phyloP scores from a whole-genome alignment of 2,329 filamentous ascomycete genomes.

The Chaetomiaceae sp. region DNA sequence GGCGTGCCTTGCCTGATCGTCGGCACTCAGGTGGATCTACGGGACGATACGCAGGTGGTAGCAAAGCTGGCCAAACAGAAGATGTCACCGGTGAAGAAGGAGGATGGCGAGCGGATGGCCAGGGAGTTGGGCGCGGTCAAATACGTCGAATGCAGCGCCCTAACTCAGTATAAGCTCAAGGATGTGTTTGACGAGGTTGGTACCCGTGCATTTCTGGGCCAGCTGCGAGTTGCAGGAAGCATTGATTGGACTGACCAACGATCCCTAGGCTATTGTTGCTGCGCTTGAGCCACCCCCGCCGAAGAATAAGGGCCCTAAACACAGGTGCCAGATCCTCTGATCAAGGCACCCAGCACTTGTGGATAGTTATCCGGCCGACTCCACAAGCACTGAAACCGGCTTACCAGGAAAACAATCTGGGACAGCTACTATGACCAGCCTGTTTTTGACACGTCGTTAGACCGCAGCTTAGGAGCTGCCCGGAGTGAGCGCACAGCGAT shows the following conservation, averaged over 20 bases:
- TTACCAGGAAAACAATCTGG: constrained; percentile 10
- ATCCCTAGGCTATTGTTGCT: constrained; percentile 79
- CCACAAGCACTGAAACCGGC: neutral
- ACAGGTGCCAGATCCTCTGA: constrained; percentile 68
- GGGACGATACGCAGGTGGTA: constrained; percentile 79
- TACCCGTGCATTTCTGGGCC: neutral
- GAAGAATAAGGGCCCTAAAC: constrained; percentile 62
- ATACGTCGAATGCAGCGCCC: constrained; percentile 96
- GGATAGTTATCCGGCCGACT: constrained; percentile 13
- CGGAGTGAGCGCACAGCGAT: neutral
- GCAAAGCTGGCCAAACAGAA: constrained; percentile 95
- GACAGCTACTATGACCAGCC: constrained; percentile 15
- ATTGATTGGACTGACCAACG: constrained; percentile 22
- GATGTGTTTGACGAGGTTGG: constrained; percentile 98
- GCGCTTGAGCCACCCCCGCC: constrained; percentile 82
- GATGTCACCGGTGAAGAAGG: constrained; percentile 86
- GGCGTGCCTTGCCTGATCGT: constrained; percentile 97
- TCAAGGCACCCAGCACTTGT: constrained; percentile 25
- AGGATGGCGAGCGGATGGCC: constrained; percentile 93
- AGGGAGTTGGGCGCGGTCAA: constrained; percentile 97
- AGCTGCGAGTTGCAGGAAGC: neutral
- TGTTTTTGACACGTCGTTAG: neutral
- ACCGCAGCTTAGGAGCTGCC: constrained; percentile 2
- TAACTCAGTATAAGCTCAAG: constrained; percentile 98
- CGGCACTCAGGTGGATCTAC: constrained; percentile 93